Base-by-base conservation (phyloP, 352 stramenopile species). In the Phytophthora constricta region DNA sequence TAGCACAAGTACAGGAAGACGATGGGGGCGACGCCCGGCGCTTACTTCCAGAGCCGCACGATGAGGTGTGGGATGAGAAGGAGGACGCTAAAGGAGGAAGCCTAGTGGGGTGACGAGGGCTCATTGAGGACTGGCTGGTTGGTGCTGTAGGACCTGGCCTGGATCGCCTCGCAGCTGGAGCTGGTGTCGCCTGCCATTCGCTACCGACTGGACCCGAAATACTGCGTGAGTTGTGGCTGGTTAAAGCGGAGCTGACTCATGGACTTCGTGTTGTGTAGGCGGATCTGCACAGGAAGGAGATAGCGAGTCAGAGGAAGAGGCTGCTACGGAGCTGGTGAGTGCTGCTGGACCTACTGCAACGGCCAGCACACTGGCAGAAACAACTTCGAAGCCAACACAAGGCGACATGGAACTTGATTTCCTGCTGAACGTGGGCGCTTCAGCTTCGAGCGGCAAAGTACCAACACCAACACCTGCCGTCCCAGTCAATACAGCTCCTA, bases 191-290 rank as follows among this genome's bases (percentile, higher is more conserved):
- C 78, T 9, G 66, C 72, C 16, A 63, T 82, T 20, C 84, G 86
- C 26, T 93, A 87, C 59, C 72, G 77, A 27, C 86, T 95, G 58
- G 84, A 95, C 41, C 65, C 74, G 2, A 92, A 91, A 73, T 92
- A 90, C 53, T 91, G 82, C 47, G 85, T 93, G 58, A 74, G 84
- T 80, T 5, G n/a, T 27, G 5, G 20, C 13, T n/a, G 5, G 8
- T 27, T 34, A 14, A 52, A 47, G 22, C 33, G 14, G 7, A 51
- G 11, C 33, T 65, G 52, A 52, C 25, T 52, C 0, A 33, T 33
- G 23, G 41, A 25, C 9, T 39, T 26, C 20, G n/a, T n/a, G 42
- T 65, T 49, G 45, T 63, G 25, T 19, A 88, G 77, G 67, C 66
- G 31, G 79, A 84, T 33, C 76, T 88, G 11, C 68, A n/a, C 62